Evolutionary conservation across 106 monocot genomes (phyloP).

Genomic region (Narthecium ossifragum): DNA sequence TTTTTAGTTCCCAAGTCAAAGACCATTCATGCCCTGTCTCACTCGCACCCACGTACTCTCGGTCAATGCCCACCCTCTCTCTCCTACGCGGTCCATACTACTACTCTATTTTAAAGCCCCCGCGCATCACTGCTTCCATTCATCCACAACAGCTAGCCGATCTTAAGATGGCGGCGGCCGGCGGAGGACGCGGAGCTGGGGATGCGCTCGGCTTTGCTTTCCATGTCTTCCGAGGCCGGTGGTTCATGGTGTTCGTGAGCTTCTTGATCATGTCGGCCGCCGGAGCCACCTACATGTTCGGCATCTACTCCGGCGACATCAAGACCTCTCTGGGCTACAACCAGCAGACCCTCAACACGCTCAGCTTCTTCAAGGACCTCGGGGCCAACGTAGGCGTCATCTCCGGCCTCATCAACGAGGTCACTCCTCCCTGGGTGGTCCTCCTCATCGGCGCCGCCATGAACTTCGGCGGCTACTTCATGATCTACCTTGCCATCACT

Average conservation of each 20-base stretch:
- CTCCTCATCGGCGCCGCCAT: constrained; percentile 15
- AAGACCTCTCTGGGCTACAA: constrained; percentile 11
- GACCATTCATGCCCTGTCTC: no score
- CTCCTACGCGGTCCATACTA: no score
- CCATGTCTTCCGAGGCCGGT: constrained; percentile 1
- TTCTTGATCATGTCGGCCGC: constrained; percentile 17
- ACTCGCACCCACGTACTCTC: no score
- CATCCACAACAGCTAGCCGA: no score
- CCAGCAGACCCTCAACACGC: constrained; percentile 12
- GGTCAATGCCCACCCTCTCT: no score
- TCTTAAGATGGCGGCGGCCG: no score
- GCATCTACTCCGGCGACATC: constrained; percentile 15
- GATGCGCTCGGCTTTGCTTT: no score
- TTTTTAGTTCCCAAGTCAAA: no score
- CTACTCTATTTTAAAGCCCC: no score
- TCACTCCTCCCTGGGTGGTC: constrained; percentile 11
- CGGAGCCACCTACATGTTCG: constrained; percentile 16
- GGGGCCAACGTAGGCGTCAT: constrained; percentile 17
- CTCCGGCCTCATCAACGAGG: constrained; percentile 12
- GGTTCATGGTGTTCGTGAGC: constrained; percentile 18
- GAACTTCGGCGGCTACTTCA: constrained; percentile 14
- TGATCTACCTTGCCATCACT: constrained; percentile 8
- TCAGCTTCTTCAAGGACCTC: constrained; percentile 22
- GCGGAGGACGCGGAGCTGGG: no score
- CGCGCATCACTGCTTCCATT: no score